Evolutionary conservation across 805 yeast species (phyloP).

Genomic region (Blastobotrys parvus): DNA sequence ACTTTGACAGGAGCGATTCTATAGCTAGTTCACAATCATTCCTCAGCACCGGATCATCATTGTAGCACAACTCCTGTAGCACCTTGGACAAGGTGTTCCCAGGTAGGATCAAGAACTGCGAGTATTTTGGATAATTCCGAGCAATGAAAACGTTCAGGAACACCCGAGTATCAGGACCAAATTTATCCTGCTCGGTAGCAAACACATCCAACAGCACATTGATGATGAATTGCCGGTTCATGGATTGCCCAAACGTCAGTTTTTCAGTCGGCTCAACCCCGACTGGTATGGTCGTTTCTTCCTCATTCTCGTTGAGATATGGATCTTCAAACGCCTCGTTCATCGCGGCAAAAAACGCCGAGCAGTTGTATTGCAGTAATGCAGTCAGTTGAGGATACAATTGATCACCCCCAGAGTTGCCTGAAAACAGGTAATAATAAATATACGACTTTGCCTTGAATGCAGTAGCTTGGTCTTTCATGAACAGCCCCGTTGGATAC

Average conservation of each 20-base stretch:
- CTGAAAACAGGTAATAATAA: constrained; percentile 54
- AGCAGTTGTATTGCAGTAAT: constrained; percentile 47
- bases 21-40: constrained; percentile 70
- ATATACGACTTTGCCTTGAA: constrained; percentile 41
- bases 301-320: constrained; percentile 47
- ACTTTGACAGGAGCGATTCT: constrained; percentile 58
- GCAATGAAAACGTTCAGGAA: constrained; percentile 58
- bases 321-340: constrained; percentile 83
- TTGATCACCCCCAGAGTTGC: constrained; percentile 28
- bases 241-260: constrained; percentile 23
- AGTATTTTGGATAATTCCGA: constrained; percentile 73
- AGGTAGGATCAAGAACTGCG: constrained; percentile 69
- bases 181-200: constrained; percentile 26
- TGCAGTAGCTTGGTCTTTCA: constrained; percentile 30
- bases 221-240: constrained; percentile 69
- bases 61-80: constrained; percentile 41
- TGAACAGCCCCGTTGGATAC: constrained; percentile 59
- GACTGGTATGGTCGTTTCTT: constrained; percentile 15
- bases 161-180: neutral
- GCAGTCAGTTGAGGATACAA: constrained; percentile 64
- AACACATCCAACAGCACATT: constrained; percentile 61
- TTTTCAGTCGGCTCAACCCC: constrained; percentile 12
- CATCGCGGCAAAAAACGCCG: constrained; percentile 55
- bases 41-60: constrained; percentile 24
- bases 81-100: constrained; percentile 46